Evolutionary conservation across 31 red algal genomes (phyloP), one percentile per base, ranked within the genome.

Genomic region (Endocladia muricata): DNA sequence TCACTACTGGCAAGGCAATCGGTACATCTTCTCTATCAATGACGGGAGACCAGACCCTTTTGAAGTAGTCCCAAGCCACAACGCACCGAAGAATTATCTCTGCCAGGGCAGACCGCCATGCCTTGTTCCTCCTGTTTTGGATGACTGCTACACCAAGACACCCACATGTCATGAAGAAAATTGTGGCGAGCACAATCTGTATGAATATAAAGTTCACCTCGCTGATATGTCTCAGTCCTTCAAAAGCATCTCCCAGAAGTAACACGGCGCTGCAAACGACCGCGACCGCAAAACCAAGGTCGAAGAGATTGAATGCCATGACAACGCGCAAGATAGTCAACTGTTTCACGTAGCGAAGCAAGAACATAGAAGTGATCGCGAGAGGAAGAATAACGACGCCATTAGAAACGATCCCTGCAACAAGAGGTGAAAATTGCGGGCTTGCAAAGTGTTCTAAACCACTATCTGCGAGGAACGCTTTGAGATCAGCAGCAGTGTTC

Each of bases 191-290:
- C 22, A 87, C 83, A 37, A 87, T 59, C 61, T 87, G 83, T 29
- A 87, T 70, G 37, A 87, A 87, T 4, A 87, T 68, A 33, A 87
- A 78, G 54, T 87, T 87, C 38, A 87, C 65, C 64, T 87, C 83
- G 34, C 83, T 87, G 32, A 87, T 87, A 47, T 87, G 83, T 43
- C 74, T 71, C 61, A 87, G 47, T 9, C 83, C 83, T 42, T 87
- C 83, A 61, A 87, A 87, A 34, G 83, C 67, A 38, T 87, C 83
- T n/a, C 83, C 83, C 2, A 87, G 44, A 4, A 87, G 52, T 9
- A 87, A 43, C 2, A 64, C 15, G 37, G 64, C 73, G 33, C 83
- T 87, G 3, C 38, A 44, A 33, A 87, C 65, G 13, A 78, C 78
- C 32, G 83, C 44, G 8, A 77, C 4, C 41, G 49, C 72, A 34